Base-by-base conservation (phyloP, 371 early-diverging fungal species). In the Lichtheimia corymbifera region DNA sequence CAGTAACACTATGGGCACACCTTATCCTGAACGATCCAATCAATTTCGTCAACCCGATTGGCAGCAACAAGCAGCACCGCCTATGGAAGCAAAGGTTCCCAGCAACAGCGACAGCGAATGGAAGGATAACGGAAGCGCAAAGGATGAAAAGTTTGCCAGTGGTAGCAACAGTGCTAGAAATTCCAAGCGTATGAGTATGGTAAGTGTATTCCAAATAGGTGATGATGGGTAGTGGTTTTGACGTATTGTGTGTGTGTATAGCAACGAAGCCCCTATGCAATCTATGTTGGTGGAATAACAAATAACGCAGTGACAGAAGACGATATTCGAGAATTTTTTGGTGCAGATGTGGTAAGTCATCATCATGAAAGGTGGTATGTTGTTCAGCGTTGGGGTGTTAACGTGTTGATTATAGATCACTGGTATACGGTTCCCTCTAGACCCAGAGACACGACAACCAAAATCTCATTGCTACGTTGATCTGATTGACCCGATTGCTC, bases 391-490 rank as follows among this genome's bases (percentile, higher is more conserved):
- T 24, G 27, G 27, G 28, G 3, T 30, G 17, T 25, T 51, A 2
- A 27, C 13, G 13, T 24, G 15, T 13, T 1, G 1, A 42, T 2
- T 14, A 14, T 55, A 78, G 79, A 64, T 79, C 24, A 71, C 71
- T 4, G 66, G 55, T 11, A 70, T 80, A n/a, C 67, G 74, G 30
- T 76, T 80, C 67, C 81, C 78, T 18, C 50, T 77, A 41, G 81
- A 78, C 56, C 70, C 59, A 2, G 64, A 58, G 9, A 78, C 76
- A 0, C 74, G 75, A 41, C 62, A 70, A 51, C 78, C 72, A 45
- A 80, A 74, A 58, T 61, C 74, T 12, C 81, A 80, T 41, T 80
- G 81, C 44, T 80, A 80, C 43, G 81, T 80, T 14, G 78, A 80
- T 24, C 74, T 80, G 50, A 53, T 61, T 35, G 71, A 68, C 22